Base-by-base conservation (phyloP, 2,329 filamentous ascomycete genomes). In the Chaetomium olivaceum region DNA sequence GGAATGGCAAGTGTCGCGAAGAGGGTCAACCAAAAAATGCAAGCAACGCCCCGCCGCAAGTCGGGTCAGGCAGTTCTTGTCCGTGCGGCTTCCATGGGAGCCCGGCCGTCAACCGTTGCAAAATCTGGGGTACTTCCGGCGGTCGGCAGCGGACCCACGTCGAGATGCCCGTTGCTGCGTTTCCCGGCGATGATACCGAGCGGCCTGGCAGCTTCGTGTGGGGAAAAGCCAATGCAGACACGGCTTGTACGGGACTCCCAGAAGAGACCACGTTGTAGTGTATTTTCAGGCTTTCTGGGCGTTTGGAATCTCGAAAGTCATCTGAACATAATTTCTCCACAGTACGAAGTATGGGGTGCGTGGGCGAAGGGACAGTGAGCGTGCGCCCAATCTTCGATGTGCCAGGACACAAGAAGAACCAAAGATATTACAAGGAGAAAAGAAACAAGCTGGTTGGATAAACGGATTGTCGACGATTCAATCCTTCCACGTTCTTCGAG, bases 151-250 rank as follows among this genome's bases (percentile, higher is more conserved):
- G 39, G 61, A 58, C 64, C 61, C 39, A 62, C 63, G 46, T 14
- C 27, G 6, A 25, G 48, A 52, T 36, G 58, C 23, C 29, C 21
- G 12, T 61, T 21, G 19, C 39, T 50, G 56, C 27, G 8, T 58
- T 57, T 39, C 60, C 60, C 27, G 52, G 23, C 25, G 23, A 36
- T 6, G 25, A 5, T 12, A 21, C 8, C 21, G 51, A 27, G 11
- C 29, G 36, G 51, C 33, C 23, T 27, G 33, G 36, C 25, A 33
- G 36, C 39, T 54, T 50, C 25, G 16, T 50, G 48, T 64, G 57
- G 33, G 63, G 60, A 69, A 65, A 39, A 54, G 3, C 51, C 43
- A 46, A 67, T 68, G 70, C 70, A 71, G 62, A 64, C 67, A 68
- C 70, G 71, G 71, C 70, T 71, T 64, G 64, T 72, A 23, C 19